Evolutionary conservation across 2,329 filamentous ascomycete genomes (phyloP), one percentile per base, ranked within the genome.

Genomic region (Aspergillus pseudoterreus): DNA sequence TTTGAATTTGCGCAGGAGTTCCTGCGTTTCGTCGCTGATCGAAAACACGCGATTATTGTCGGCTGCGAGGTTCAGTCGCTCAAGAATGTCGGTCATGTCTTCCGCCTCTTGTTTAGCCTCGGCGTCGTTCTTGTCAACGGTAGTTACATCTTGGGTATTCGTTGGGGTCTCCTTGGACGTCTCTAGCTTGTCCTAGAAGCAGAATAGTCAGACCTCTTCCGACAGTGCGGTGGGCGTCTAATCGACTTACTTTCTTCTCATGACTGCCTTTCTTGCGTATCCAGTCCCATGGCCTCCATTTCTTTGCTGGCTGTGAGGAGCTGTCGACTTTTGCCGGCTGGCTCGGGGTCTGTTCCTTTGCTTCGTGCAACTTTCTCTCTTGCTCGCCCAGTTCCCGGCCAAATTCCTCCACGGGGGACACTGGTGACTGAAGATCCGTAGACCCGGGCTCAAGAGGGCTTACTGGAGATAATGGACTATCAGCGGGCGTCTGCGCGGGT

Each of bases 21-120:
- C 86, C 55, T 90, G 85, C 0, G 90, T 92, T 61, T 95, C 91
- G 53, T 84, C 82, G n/a, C 88, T 89, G 51, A 96, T 81, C 11
- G 86, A 86, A 70, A 96, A 89, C 54, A 89, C 89, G 52, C 85
- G 86, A 74, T 95, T 94, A 76, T 95, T 92, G 58, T 87, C 82
- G 5, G 89, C 88, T 4, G 87, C 83, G 30, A 95, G 83, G 65
- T 95, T 92, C 55, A 99, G 81, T 42, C 88, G 82, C 64, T 95
- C 88, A 24, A 99, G 85, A 19, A 96, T 83, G 27, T 82, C 80
- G 36, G 82, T 83, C 53, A 97, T 82, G 61, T 96, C 94, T 49
- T 83, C 77, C 55, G 85, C 77, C 63, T 90, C 84, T 60, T 81
- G 76, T 53, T 79, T 70, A n/a, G 69, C 62, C 46, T 80, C 67